Percentiles rank a stretch among this genome's conserved stretches.
phyloP scores from a whole-genome alignment of 805 yeast species.

The Wickerhamiella alocasiicola region DNA sequence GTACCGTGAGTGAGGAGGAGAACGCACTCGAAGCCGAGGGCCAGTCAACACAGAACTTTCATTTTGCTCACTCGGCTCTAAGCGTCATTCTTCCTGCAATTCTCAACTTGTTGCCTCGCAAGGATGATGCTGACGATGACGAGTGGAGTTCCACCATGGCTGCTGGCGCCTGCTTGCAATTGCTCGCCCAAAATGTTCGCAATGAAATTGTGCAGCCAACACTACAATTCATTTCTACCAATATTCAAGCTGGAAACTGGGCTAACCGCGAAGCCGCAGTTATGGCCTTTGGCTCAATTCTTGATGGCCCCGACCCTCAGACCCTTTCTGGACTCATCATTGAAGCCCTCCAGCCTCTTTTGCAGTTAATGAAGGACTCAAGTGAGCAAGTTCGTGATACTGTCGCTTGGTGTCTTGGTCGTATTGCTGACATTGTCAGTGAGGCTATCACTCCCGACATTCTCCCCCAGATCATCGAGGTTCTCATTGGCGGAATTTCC shows the following conservation, averaged over 20 bases:
- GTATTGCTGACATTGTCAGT: constrained; percentile 79
- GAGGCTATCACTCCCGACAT: constrained; percentile 61
- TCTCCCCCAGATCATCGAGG: constrained; percentile 59
- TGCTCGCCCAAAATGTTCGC: constrained; percentile 85
- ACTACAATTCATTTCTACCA: constrained; percentile 66
- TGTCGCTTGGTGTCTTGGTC: constrained; percentile 96
- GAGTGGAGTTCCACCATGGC: constrained; percentile 99
- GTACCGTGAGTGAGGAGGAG: constrained; percentile 98
- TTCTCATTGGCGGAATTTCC: constrained; percentile 65
- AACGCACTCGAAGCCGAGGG: constrained; percentile 37
- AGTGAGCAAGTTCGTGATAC: constrained; percentile 85
- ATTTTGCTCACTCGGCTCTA: constrained; percentile 77
- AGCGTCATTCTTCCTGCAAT: constrained; percentile 80
- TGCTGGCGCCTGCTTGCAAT: constrained; percentile 91
- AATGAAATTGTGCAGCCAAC: constrained; percentile 78
- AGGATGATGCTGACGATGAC: constrained; percentile 81
- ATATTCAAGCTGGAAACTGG: constrained; percentile 57
- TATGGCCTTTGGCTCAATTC: constrained; percentile 95
- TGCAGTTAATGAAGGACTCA: constrained; percentile 60
- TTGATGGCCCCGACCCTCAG: constrained; percentile 81
- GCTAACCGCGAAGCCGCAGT: constrained; percentile 92
- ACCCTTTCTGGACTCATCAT: constrained; percentile 55
- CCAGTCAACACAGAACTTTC: constrained; percentile 37
- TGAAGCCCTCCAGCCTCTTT: constrained; percentile 74
- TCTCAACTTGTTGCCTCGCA: constrained; percentile 65